Evolutionary conservation across 768 basidiomycete genomes (phyloP).

Genomic region (Tricholoma furcatifolium): DNA sequence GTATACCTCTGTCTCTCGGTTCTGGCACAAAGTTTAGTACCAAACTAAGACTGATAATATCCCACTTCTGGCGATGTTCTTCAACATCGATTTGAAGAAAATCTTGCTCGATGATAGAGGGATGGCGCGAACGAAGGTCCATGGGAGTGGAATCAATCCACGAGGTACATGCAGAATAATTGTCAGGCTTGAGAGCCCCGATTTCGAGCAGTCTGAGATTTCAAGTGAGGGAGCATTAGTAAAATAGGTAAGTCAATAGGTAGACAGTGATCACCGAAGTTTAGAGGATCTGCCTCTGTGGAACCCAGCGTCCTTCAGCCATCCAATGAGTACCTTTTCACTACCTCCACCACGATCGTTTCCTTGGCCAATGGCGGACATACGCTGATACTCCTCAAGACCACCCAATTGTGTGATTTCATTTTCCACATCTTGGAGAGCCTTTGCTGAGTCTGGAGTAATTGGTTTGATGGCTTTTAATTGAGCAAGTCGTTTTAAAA

Average conservation of each 20-base stretch:
- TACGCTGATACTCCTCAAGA: constrained; percentile 75
- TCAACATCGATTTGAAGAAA: constrained; percentile 63
- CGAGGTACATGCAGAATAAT: constrained; percentile 59
- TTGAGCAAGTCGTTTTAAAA: constrained; percentile 67
- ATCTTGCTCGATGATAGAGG: constrained; percentile 81
- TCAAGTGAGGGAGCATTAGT: neutral
- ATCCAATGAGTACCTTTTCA: constrained; percentile 73
- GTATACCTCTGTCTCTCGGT: constrained; percentile 69
- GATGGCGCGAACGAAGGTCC: constrained; percentile 83
- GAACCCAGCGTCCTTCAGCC: constrained; percentile 61
- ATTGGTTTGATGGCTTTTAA: constrained; percentile 32
- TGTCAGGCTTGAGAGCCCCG: constrained; percentile 83
- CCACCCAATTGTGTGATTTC: constrained; percentile 76
- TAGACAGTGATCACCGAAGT: constrained; percentile 29
- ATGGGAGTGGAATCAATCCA: constrained; percentile 81
- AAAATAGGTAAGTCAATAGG: neutral
- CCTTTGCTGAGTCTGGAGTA: constrained; percentile 24
- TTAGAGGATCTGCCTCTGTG: constrained; percentile 22
- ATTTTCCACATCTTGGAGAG: constrained; percentile 51
- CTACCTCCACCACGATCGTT: constrained; percentile 85
- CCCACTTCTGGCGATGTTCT: constrained; percentile 61
- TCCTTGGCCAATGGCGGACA: constrained; percentile 81
- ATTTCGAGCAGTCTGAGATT: constrained; percentile 75
- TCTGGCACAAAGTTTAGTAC: constrained; percentile 89
- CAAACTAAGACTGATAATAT: constrained; percentile 80